These are phyloP conservation scores for Cladorrhinum sp. DNA, from an alignment of 2,329 filamentous ascomycete species.

Conservation along the genomic window DNA sequence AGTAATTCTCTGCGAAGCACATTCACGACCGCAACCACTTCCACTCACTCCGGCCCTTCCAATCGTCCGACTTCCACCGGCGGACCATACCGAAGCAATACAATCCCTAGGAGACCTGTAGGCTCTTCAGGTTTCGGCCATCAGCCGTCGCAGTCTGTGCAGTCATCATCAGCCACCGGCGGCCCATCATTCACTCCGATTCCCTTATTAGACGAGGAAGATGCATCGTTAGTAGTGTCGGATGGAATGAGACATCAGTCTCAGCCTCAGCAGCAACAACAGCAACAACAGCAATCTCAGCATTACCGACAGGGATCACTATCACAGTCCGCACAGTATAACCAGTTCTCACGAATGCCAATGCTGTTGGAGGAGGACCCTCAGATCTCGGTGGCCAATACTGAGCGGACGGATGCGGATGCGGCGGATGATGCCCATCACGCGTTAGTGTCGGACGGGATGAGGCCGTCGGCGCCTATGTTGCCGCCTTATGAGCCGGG, in stretches of 20 bases:
- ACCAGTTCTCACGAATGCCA: constrained; percentile 15
- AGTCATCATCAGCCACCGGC: background rate
- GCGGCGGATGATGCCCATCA: too few relatives aligned
- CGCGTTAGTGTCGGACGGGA: constrained; percentile 29
- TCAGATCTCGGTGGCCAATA: constrained; percentile 3
- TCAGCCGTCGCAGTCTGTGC: constrained; percentile 2
- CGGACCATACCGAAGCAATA: background rate
- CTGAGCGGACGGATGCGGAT: constrained; percentile 10
- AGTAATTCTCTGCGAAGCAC: constrained; percentile 28
- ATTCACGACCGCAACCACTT: constrained; percentile 18
- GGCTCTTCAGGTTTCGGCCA: constrained; percentile 1
- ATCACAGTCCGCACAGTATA: background rate
- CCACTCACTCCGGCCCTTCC: constrained; percentile 9
- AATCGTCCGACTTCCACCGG: constrained; percentile 4
- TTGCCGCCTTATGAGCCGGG: constrained; percentile 36
- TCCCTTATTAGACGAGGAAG: constrained; percentile 20
- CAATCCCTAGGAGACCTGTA: constrained; percentile 21
- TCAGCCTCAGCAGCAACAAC: background rate
- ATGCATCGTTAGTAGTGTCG: constrained; percentile 20
- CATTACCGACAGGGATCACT: constrained; percentile 8
- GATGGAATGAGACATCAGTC: constrained; percentile 22
- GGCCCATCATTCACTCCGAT: constrained; percentile 9
- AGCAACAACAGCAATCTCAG: constrained; percentile 1
- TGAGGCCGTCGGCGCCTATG: constrained; percentile 26
- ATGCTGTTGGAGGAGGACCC: constrained; percentile 20